Evolutionary conservation across 2,329 filamentous ascomycete genomes (phyloP), one percentile per base, ranked within the genome.

Genomic region (Alternaria brassicae): DNA sequence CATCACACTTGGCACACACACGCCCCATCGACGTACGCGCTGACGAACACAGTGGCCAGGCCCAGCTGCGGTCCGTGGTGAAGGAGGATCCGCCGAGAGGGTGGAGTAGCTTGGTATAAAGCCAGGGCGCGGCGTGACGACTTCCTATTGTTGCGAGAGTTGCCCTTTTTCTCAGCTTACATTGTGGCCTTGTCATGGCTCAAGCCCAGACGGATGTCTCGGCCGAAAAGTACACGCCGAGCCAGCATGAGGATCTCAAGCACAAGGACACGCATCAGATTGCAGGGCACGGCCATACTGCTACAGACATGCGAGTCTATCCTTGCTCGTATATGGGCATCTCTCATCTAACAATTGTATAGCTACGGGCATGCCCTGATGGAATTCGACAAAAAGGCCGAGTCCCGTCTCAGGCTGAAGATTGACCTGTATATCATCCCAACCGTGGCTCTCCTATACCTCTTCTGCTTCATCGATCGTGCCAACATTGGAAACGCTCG

Each of bases 391-490:
- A 77, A 80, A 3, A 80, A 76, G 27, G 86, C 84, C 2, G 89
- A 90, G 70, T 74, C 81, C 7, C 83, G 80, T 51, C 79, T 91
- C 23, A 81, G 87, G 7, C 77, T 78, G 68, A 91, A 91, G 73
- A 87, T 91, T 47, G 89, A 91, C 67, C 66, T 89, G 6, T 84
- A 81, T 66, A 84, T 90, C 42, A 80, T 91, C 0, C 89, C 89
- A 0, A 89, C 86, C 0, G 88, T 91, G 0, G 79, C 88, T 0
- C 57, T 91, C 0, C 78, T 91, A 3, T 91, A 91, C 67, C 81
- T 91, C 0, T 91, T 91, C 69, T 91, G 88, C 77, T 91, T 91
- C 76, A 90, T 91, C 63, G 89, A 91, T 67, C 83, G 89, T n/a
- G 87, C 89, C 23, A 91, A 91, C 61, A 89, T 92, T 36, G 89